Evolutionary conservation across 768 basidiomycete genomes (phyloP), one percentile per base, ranked within the genome.

Genomic region (Tylopilus vinaceipallidus): DNA sequence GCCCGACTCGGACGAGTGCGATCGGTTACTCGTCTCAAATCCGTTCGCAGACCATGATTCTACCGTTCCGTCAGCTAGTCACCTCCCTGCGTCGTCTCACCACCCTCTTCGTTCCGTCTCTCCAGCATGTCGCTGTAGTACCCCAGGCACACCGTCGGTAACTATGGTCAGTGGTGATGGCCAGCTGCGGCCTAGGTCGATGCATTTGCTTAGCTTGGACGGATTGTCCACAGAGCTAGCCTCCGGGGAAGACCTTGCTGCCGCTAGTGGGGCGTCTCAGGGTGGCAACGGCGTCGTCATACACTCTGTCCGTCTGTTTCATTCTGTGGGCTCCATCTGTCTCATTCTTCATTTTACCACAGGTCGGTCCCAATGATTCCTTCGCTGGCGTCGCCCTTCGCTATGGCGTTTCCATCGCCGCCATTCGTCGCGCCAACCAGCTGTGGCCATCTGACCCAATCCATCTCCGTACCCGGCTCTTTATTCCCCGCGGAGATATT

Each of bases 401-500:
- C 59, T 97, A 98, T 66, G 91, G 91, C 2, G 86, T 95, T 46
- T 79, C 85, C 16, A 74, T 97, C 45, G 79, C 90, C 23, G 85
- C 88, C 13, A 78, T 99, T 12, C 85, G 95, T 41, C 78, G 84
- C 57, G 84, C 85, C 41, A 99, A 99, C 67, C 91, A 94, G 56
- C 74, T 99, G 8, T 99, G 97, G 97, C 67, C 91, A 6, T 87
- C 90, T 7, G 97, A 98, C 64, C 79, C 91, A 1, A 88, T 99
- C 39, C 91, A 95, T 69, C 78, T 94, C 29, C 87, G 95, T 24
- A 83, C 83, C 39, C 75, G 82, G 6, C 80, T 97, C 30, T 84
- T 88, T 60, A 86, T 98, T 49, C 93, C 95, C 0, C 56, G 43
- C 1, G 54, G 58, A 19, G 34, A 64, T 30, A 14, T 35, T 4